phyloP scores from a whole-genome alignment of 2,329 filamentous ascomycete species.

The Venturia effusa region DNA sequence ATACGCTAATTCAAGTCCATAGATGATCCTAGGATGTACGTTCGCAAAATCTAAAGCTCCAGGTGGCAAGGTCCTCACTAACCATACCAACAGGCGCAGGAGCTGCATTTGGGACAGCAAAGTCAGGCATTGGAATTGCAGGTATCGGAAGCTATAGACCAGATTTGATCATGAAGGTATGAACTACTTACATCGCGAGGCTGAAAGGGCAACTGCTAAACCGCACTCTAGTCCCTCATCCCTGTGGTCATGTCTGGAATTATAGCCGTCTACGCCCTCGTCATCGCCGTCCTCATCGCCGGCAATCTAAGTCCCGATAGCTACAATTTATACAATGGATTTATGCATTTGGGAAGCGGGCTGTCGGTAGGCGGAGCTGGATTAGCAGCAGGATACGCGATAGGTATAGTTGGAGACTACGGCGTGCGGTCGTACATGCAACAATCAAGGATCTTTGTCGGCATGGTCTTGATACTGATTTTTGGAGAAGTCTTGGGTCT shows the following conservation, averaged over 20 bases:
- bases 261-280: slow-evolving; percentile 93
- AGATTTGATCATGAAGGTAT: slow-evolving; percentile 84
- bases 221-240: slow-evolving; percentile 55
- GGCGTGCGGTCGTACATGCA: slow-evolving; percentile 92
- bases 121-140: slow-evolving; percentile 78
- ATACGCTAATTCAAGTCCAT: slow-evolving; percentile 12
- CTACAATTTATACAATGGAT: slow-evolving; percentile 84
- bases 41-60: slow-evolving; percentile 10
- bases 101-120: slow-evolving; percentile 79
- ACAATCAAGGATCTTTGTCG: slow-evolving; percentile 91
- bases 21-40: slow-evolving; percentile 77
- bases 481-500: slow-evolving; percentile 96
- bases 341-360: slow-evolving; percentile 87
- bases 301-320: slow-evolving; percentile 66
- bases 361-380: slow-evolving; percentile 54
- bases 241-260: slow-evolving; percentile 98
- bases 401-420: slow-evolving; percentile 86
- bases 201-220: background rate
- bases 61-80: background rate
- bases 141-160: slow-evolving; percentile 77
- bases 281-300: slow-evolving; percentile 91
- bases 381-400: slow-evolving; percentile 46
- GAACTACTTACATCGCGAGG: slow-evolving; percentile 9
- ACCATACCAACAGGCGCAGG: slow-evolving; percentile 45
- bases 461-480: slow-evolving; percentile 97